These are phyloP conservation scores for Sugiyamaella lignohabitans DNA, from an alignment of 805 yeast species.

Conservation along the genomic window DNA sequence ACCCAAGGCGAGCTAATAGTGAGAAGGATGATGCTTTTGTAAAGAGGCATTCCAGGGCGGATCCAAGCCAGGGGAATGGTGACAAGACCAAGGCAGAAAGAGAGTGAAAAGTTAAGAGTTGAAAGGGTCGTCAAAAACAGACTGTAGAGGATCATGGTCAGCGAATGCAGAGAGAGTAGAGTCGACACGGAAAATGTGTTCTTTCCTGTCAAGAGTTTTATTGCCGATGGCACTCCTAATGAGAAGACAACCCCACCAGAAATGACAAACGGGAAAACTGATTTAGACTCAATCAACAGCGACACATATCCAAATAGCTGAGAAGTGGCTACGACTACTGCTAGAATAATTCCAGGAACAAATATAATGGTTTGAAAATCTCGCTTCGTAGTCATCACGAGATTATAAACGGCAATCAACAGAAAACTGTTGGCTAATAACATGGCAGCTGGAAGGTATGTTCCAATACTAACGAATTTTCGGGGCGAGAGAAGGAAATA, in stretches of 20 bases:
- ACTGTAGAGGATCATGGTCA: conserved; percentile 56
- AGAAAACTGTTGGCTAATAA: conserved; percentile 63
- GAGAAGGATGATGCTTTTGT: conserved; percentile 26
- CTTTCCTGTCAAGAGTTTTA: background rate
- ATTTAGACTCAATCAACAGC: conserved; percentile 5
- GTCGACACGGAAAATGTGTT: background rate
- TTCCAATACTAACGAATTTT: conserved; percentile 85
- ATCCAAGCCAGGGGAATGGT: conserved; percentile 71
- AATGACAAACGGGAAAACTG: conserved; percentile 1
- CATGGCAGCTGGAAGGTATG: conserved; percentile 82
- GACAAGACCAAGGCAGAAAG: conserved; percentile 61
- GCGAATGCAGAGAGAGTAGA: conserved; percentile 30
- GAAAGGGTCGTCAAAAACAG: conserved; percentile 65
- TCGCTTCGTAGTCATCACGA: conserved; percentile 12
- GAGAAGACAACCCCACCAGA: background rate
- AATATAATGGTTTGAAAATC: conserved; percentile 4
- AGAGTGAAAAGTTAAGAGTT: conserved; percentile 78
- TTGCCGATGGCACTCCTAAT: background rate
- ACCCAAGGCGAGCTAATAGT: conserved; percentile 48
- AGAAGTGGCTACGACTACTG: conserved; percentile 1
- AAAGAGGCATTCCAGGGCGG: conserved; percentile 28
- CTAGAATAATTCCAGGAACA: conserved; percentile 10
- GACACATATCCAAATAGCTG: conserved; percentile 14
- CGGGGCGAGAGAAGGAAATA: conserved; percentile 74
- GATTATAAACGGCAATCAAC: conserved; percentile 49